Evolutionary conservation across 257 asterid species (phyloP).

Genomic region (Ballota nigra): DNA sequence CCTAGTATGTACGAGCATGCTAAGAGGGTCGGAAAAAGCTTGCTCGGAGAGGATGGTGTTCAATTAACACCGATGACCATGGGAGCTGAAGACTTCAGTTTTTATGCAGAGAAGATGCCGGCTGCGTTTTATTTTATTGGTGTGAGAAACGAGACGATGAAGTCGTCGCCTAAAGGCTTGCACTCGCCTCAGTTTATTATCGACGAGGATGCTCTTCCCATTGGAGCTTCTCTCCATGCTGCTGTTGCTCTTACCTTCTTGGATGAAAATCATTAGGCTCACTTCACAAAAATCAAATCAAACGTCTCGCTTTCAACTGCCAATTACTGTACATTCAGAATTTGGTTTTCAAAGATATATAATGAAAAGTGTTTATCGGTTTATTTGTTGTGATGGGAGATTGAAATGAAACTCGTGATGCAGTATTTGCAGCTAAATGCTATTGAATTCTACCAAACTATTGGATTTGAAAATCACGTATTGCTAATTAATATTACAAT

Average conservation of each 20-base stretch:
- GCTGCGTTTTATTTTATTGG: constrained; percentile 66
- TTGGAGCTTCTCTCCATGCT: constrained; percentile 87
- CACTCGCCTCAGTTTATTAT: constrained; percentile 65
- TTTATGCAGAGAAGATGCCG: constrained; percentile 57
- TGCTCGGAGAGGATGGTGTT: constrained; percentile 60
- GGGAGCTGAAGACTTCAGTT: constrained; percentile 96
- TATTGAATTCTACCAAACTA: background rate
- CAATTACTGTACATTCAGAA: background rate
- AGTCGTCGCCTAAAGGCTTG: constrained; percentile 31
- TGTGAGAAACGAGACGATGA: constrained; percentile 40
- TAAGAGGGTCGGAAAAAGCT: constrained; percentile 46
- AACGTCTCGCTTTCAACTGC: no score
- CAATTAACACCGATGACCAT: constrained; percentile 22
- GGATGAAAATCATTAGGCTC: constrained; percentile 28
- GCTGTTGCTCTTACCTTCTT: constrained; percentile 70
- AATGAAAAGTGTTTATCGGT: background rate
- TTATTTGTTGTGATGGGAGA: background rate
- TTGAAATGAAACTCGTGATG: background rate
- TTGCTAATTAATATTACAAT: no score
- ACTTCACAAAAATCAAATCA: no score
- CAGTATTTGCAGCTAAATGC: background rate
- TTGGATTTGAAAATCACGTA: background rate
- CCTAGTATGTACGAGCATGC: constrained; percentile 59
- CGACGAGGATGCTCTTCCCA: constrained; percentile 65
- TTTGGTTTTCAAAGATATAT: background rate